Conservation (phyloP, 805 yeast species). For the Metschnikowia gelsemii region DNA sequence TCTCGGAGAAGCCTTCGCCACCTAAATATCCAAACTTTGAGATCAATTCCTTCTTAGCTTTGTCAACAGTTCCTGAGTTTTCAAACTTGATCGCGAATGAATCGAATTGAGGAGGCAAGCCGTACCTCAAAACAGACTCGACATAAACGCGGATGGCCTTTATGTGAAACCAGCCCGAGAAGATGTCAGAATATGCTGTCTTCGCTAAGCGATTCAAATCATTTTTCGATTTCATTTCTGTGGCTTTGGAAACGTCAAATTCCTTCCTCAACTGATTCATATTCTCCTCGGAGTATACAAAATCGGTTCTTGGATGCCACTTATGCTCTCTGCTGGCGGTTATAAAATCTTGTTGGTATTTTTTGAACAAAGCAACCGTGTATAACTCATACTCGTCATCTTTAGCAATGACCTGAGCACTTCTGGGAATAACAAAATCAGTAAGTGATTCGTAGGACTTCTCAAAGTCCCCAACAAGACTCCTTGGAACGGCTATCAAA, state of each 20-base stretch:
- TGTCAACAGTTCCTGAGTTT: conserved; percentile 39
- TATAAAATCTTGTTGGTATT: conserved; percentile 67
- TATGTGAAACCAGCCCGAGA: conserved; percentile 86
- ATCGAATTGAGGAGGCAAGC: conserved; percentile 90
- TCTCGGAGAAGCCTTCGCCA: conserved; percentile 77
- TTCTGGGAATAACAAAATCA: conserved; percentile 87
- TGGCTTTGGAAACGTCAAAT: conserved; percentile 68
- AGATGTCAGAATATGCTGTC: conserved; percentile 86
- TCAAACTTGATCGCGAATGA: conserved; percentile 48
- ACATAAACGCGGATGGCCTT: conserved; percentile 85
- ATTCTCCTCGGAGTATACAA: conserved; percentile 75
- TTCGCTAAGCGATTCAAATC: conserved; percentile 81
- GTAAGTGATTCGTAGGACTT: conserved; percentile 72
- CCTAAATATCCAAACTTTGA: conserved; percentile 84
- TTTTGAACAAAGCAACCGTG: conserved; percentile 82
- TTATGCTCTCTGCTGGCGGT: conserved; percentile 76
- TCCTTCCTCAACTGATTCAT: conserved; percentile 75
- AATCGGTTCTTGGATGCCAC: conserved; percentile 87
- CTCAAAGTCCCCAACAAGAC: conserved; percentile 57
- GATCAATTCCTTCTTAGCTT: conserved; percentile 68
- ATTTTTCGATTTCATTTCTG: conserved; percentile 68
- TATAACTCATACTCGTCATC: conserved; percentile 76
- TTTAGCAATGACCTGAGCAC: conserved; percentile 65
- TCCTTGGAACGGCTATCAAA: conserved; percentile 85
- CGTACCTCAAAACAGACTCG: conserved; percentile 92